Evolutionary conservation across 1,284 basidiomycete species (phyloP).

Genomic region (Clitocybe nebularis): DNA sequence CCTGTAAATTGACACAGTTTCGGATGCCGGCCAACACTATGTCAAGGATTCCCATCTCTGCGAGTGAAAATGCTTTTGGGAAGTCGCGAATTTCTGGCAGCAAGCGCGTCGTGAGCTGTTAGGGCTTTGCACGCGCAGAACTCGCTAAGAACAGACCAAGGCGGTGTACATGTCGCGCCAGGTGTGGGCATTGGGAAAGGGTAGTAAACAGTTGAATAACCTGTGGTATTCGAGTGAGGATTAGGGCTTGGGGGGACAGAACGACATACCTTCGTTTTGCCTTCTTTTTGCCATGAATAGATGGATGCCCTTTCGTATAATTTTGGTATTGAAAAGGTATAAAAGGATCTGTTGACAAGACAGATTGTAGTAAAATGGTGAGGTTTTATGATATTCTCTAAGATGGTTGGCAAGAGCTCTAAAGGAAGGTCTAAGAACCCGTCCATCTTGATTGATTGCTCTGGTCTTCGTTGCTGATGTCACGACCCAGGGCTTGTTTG

Average conservation of each 20-base stretch:
- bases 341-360: conserved; percentile 54
- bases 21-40: conserved; percentile 45
- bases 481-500: conserved; percentile 1
- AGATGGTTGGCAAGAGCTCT: conserved; percentile 53
- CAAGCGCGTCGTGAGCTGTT: neutral
- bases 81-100: conserved; percentile 61
- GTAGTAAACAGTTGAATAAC: conserved; percentile 50
- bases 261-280: conserved; percentile 52
- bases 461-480: neutral
- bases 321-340: conserved; percentile 39
- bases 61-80: conserved; percentile 42
- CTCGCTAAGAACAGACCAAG: conserved; percentile 42
- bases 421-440: conserved; percentile 51
- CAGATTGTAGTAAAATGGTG: conserved; percentile 47
- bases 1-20: conserved; percentile 56
- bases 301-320: conserved; percentile 57
- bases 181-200: conserved; percentile 38
- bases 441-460: conserved; percentile 8
- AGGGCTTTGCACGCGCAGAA: neutral
- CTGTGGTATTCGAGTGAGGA: conserved; percentile 26
- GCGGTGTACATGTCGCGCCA: conserved; percentile 50
- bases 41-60: conserved; percentile 31
- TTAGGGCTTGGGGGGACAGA: neutral
- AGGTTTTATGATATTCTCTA: conserved; percentile 46
- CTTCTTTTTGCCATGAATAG: conserved; percentile 63